phyloP scores from a whole-genome alignment of 208 protist species.

The Borovskyia barvae region DNA sequence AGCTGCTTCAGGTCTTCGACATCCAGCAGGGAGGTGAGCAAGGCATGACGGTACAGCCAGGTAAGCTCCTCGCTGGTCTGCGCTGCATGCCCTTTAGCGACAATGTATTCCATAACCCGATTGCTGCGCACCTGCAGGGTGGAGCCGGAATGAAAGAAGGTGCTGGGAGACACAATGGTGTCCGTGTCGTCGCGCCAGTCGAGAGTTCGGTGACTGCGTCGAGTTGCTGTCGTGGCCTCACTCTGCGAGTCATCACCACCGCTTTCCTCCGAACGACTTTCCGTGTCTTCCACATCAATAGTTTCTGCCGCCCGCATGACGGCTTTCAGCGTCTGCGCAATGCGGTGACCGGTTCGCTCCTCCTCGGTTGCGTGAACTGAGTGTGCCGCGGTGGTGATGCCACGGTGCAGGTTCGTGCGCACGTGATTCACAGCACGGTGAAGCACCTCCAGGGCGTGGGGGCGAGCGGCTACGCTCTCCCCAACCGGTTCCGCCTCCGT shows the following conservation, averaged over 20 bases:
- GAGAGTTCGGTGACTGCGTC: conserved; percentile 9
- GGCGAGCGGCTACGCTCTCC: neutral
- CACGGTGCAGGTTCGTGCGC: conserved; percentile 1
- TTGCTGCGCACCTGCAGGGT: conserved; percentile 38
- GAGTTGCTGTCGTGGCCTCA: conserved; percentile 12
- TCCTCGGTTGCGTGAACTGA: conserved; percentile 1
- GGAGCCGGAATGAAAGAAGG: conserved; percentile 36
- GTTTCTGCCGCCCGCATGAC: conserved; percentile 24
- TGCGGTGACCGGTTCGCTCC: conserved; percentile 15
- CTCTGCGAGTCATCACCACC: conserved; percentile 12
- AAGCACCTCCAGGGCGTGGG: conserved; percentile 20
- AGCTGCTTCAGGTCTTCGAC: conserved; percentile 39
- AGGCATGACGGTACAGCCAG: conserved; percentile 57
- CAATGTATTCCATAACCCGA: conserved; percentile 53
- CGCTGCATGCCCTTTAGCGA: conserved; percentile 32
- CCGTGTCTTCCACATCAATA: conserved; percentile 23
- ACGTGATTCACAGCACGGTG: conserved; percentile 23
- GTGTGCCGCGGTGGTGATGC: neutral
- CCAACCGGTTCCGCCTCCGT: neutral
- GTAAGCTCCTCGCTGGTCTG: conserved; percentile 46
- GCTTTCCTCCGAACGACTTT: conserved; percentile 9
- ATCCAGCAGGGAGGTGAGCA: conserved; percentile 52
- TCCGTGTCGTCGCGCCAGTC: conserved; percentile 59
- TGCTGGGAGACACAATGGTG: conserved; percentile 31
- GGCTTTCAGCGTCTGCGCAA: conserved; percentile 12